A percentile compares a stretch with the other conserved stretches of the same genome.
phyloP scores from a whole-genome alignment of 176 grass and related monocot species.

The Carex littledalei region DNA sequence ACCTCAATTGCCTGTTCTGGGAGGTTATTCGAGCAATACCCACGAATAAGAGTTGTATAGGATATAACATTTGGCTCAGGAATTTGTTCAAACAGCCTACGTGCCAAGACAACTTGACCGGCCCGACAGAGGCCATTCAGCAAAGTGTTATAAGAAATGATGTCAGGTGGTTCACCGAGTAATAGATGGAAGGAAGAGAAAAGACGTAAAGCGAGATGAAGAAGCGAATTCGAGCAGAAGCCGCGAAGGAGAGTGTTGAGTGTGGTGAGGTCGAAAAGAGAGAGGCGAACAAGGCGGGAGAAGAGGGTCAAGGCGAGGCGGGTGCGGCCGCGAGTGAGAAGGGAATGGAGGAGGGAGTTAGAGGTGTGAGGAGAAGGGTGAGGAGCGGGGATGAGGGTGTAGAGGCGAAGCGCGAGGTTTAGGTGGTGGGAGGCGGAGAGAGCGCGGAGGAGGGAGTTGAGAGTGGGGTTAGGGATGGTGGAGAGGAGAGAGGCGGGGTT shows the following conservation, averaged over 20 bases:
- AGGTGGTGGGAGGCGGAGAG: conserved; percentile 59
- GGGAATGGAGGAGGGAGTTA: conserved; percentile 69
- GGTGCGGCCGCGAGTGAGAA: conserved; percentile 50
- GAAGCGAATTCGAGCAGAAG: conserved; percentile 46
- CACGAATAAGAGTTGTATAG: conserved; percentile 80
- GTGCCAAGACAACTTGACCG: conserved; percentile 40
- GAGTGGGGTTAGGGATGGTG: conserved; percentile 56
- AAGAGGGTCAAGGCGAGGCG: conserved; percentile 47
- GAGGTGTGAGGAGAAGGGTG: conserved; percentile 56
- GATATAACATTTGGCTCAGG: conserved; percentile 53
- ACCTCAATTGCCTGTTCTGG: conserved; percentile 39
- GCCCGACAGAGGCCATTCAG: conserved; percentile 45
- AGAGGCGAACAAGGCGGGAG: conserved; percentile 39
- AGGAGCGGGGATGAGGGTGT: conserved; percentile 41
- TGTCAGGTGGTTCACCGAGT: conserved; percentile 47
- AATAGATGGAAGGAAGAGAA: conserved; percentile 47
- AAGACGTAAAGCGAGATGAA: conserved; percentile 33
- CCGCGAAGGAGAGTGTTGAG: conserved; percentile 78
- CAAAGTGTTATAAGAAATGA: conserved; percentile 72
- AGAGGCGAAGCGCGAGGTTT: conserved; percentile 53
- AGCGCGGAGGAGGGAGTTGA: conserved; percentile 81
- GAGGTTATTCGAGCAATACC: conserved; percentile 39
- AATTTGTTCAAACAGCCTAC: conserved; percentile 67
- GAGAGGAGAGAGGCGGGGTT: conserved; percentile 33
- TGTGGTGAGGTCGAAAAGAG: conserved; percentile 54